Conservation (phyloP, 257 asterid genomes). For the Lycium barbarum region DNA sequence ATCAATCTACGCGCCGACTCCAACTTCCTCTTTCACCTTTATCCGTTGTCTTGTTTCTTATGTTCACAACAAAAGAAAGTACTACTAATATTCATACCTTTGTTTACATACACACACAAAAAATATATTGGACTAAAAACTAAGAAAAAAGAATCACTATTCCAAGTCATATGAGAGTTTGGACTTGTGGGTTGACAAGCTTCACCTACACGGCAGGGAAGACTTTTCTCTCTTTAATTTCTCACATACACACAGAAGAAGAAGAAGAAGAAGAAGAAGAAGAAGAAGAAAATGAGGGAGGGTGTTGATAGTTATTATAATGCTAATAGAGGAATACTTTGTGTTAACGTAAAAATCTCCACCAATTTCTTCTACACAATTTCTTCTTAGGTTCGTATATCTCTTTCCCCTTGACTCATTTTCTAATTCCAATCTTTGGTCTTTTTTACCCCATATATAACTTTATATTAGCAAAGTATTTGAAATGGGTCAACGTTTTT, state of each 20-base stretch:
- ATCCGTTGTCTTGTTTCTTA: conserved; percentile 5
- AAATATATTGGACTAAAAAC: no score
- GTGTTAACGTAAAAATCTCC: conserved; percentile 45
- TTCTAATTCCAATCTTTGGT: background rate
- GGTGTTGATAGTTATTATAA: conserved; percentile 18
- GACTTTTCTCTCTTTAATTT: conserved; percentile 35
- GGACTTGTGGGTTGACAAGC: conserved; percentile 43
- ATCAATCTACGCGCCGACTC: background rate
- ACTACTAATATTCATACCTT: no score
- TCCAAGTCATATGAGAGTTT: conserved; percentile 18
- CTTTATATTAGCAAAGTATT: background rate
- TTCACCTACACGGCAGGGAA: conserved; percentile 51
- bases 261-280: conserved; percentile 16
- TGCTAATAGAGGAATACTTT: conserved; percentile 33
- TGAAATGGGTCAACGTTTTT: background rate
- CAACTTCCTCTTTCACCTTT: background rate
- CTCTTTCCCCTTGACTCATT: conserved; percentile 33
- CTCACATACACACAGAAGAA: conserved; percentile 24
- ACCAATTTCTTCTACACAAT: conserved; percentile 43
- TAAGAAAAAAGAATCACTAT: no score
- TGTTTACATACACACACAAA: no score
- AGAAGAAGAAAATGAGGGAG: conserved; percentile 36
- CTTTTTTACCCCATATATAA: background rate
- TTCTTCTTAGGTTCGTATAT: conserved; percentile 46
- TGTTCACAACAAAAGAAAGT: conserved; percentile 32